Conservation (phyloP, 768 basidiomycete genomes). For the Mycena vitilis region DNA sequence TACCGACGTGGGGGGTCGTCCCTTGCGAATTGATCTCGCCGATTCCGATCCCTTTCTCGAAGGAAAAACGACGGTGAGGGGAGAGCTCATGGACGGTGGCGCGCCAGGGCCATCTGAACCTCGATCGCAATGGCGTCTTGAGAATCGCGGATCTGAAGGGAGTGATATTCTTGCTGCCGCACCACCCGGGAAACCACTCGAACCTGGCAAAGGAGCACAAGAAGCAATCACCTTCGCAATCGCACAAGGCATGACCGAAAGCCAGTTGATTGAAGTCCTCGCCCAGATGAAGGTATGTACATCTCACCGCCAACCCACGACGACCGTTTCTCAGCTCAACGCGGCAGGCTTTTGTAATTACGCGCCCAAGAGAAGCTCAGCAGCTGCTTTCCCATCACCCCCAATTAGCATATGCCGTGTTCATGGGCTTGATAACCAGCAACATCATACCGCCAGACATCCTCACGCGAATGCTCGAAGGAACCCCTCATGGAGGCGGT, state of each 20-base stretch:
- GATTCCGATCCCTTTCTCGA: conserved; percentile 94
- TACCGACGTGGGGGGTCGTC: conserved; percentile 90
- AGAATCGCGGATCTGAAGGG: conserved; percentile 55
- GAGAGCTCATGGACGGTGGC: conserved; percentile 81
- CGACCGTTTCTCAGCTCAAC: too few relatives aligned
- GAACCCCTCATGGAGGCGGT: conserved; percentile 42
- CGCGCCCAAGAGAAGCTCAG: conserved; percentile 90
- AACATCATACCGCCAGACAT: conserved; percentile 92
- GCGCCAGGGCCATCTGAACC: conserved; percentile 66
- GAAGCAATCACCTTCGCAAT: conserved; percentile 90
- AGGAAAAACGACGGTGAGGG: conserved; percentile 88
- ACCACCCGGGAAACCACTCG: conserved; percentile 81
- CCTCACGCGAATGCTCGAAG: conserved; percentile 74
- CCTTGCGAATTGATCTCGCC: conserved; percentile 93
- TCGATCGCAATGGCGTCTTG: conserved; percentile 62
- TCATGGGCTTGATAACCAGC: conserved; percentile 93
- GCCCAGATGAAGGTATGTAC: conserved; percentile 93
- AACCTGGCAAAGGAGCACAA: conserved; percentile 75
- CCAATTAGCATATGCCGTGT: conserved; percentile 95
- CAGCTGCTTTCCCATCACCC: conserved; percentile 84
- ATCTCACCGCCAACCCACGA: too few relatives aligned
- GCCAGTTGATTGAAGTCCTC: conserved; percentile 90
- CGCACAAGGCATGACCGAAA: conserved; percentile 79
- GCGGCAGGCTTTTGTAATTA: conserved; percentile 89
- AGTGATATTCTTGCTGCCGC: conserved; percentile 71